These are phyloP conservation scores for Panellus pusillus DNA, from an alignment of 768 basidiomycete genomes.

Conservation along the genomic window DNA sequence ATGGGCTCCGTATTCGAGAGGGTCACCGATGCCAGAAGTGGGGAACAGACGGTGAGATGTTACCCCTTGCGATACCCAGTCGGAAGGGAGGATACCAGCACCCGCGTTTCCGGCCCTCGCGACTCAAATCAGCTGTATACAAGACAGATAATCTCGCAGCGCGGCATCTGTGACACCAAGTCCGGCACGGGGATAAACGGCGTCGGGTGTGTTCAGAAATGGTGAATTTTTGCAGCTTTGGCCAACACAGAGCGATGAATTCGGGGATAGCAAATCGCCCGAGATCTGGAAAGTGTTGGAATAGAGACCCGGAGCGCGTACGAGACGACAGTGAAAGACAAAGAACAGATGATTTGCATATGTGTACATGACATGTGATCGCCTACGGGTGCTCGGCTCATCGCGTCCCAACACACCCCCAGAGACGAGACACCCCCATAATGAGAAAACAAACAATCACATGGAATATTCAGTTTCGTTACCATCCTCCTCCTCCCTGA, in stretches of 20 bases:
- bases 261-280: background rate
- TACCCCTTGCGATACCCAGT: background rate
- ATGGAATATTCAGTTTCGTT: no score
- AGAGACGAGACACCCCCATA: no score
- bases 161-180: slow-evolving; percentile 3
- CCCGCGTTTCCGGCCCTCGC: slow-evolving; percentile 1
- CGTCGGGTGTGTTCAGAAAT: slow-evolving; percentile 10
- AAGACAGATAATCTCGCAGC: background rate
- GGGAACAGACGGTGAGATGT: background rate
- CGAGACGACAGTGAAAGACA: no score
- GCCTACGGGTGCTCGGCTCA: no score
- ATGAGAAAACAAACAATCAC: no score
- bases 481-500: no score
- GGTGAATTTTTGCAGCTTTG: background rate
- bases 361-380: no score
- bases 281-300: slow-evolving; percentile 7
- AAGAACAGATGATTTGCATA: no score
- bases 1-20: slow-evolving; percentile 8
- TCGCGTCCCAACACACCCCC: no score
- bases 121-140: slow-evolving; percentile 1
- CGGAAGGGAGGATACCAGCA: background rate
- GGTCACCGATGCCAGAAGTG: background rate
- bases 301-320: no score
- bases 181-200: slow-evolving; percentile 4
- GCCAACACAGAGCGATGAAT: background rate